Percentiles rank a stretch among this genome's conserved stretches.
Conservation (phyloP, 805 yeast species). For the Candida chauliodis region DNA sequence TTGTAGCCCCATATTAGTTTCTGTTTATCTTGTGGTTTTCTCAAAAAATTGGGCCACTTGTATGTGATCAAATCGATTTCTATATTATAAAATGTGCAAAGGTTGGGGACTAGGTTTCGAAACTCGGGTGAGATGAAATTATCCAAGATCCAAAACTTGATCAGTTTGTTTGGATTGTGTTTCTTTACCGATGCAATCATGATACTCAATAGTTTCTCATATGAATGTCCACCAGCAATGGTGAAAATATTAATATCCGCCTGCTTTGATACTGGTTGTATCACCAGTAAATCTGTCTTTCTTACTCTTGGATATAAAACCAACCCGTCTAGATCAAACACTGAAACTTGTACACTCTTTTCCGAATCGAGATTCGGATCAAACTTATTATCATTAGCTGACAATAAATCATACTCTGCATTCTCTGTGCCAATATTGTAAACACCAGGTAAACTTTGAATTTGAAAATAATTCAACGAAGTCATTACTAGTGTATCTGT, state of each 20-base stretch:
- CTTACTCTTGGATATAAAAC: slow-evolving; percentile 44
- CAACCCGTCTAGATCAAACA: slow-evolving; percentile 45
- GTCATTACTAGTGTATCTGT: slow-evolving; percentile 72
- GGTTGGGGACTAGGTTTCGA: slow-evolving; percentile 51
- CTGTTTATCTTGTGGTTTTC: slow-evolving; percentile 73
- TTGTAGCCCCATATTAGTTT: slow-evolving; percentile 87
- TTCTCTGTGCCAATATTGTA: slow-evolving; percentile 47
- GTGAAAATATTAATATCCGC: slow-evolving; percentile 78
- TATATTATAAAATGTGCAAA: slow-evolving; percentile 59
- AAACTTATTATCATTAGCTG: slow-evolving; percentile 42
- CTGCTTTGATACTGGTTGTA: no score
- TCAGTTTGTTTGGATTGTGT: slow-evolving; percentile 53
- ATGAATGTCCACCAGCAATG: slow-evolving; percentile 77
- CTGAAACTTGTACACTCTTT: slow-evolving; percentile 23
- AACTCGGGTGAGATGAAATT: slow-evolving; percentile 74
- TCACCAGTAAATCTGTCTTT: slow-evolving; percentile 29
- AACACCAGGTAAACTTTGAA: slow-evolving; percentile 68
- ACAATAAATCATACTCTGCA: slow-evolving; percentile 27
- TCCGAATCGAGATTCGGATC: slow-evolving; percentile 25
- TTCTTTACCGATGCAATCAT: slow-evolving; percentile 77
- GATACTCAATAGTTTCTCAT: slow-evolving; percentile 70
- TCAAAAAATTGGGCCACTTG: slow-evolving; percentile 91
- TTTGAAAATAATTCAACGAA: slow-evolving; percentile 79
- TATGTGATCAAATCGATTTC: slow-evolving; percentile 76
- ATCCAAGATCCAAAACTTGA: slow-evolving; percentile 85